Base-by-base conservation (phyloP, 2,329 filamentous ascomycete species). In the Cladophialophora psammophila region DNA sequence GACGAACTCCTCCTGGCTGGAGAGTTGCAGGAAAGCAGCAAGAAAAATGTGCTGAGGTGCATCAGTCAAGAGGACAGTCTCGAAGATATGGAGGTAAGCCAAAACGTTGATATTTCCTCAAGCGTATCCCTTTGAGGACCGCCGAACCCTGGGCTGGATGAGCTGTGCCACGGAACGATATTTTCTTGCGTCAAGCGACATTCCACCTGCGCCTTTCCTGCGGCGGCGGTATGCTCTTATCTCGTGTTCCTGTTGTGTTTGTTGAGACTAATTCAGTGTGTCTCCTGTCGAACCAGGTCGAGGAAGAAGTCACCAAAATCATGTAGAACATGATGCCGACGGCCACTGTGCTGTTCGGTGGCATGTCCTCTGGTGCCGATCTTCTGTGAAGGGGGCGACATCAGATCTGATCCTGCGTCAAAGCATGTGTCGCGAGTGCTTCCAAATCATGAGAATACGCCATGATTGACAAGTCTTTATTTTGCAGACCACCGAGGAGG, bases 1-100 rank as follows among this genome's bases (percentile, higher is more conserved):
- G 95, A 99, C 78, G 95, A 99, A 82, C 87, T 99, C 69, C 85
- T 99, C 72, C 85, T 99, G 73, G 95, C 95, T 5, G 95, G 95
- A 68, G 95, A 99, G 81, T 89, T 99, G 82, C 95, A 99, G 81
- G 95, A 99, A 83, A 98, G 93, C 81, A 98, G 94, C 80, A 99
- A 98, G 84, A 99, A 99, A 88, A 98, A 98, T 76, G 93, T 99
- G 48, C 82, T 99, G 71, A 86, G 95, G 70, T 97, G 94, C 77
- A 99, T 99, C 77, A 92, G 92, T 65, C 95, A 98, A 78, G 94
- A 99, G 80, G 95, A 99, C 80, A 96, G 94, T 68, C 85, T 99
- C 64, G 95, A 99, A 83, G 95, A 99, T 77, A 97, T 98, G 90
- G 95, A 99, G 93, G 95, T 99, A 82, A 88, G 92, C 18, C 5